Base-by-base conservation (phyloP, 1,284 basidiomycete genomes). In the Trichosporon asahii region DNA sequence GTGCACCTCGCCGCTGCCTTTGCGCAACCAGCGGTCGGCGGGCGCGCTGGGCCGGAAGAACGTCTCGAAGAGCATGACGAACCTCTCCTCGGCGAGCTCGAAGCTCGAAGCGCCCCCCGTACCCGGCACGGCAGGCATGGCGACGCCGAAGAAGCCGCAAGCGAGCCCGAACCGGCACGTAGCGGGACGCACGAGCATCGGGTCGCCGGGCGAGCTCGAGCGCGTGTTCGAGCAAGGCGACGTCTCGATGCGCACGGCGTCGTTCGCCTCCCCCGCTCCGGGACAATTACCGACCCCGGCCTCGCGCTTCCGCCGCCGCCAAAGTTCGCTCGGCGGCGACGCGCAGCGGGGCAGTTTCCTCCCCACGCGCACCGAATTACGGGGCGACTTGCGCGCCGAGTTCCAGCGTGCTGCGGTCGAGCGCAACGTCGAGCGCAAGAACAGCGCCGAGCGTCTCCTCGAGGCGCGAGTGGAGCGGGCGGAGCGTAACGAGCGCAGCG, bases 221-320 rank as follows among this genome's bases (percentile, higher is more conserved):
- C 70, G 68, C n/a, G 71, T 73, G 2, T 70, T 68, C 29, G 75
- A 74, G 55, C 73, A 74, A 27, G 78, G 78, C 67, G 81, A 83
- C 67, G 69, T 82, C 31, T 77, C 76, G 3, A 83, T 83, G 81
- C 77, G 76, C 18, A 77, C 71, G 29, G 76, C 77, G 6, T 74
- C 74, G 25, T 66, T 76, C 12, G 74, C 68, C 2, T 77, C 74
- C 2, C 78, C 76, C 2, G 72, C 73, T 2, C 71, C 77, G 15
- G 76, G 75, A 49, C 29, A 75, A 9, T 73, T 75, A 21, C 49
- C 37, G 11, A 64, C 72, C 4, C 72, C 72, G 29, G 29, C 18
- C 15, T 61, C 57, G 6, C 57, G 57, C 4, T 66, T 66, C 49
- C 21, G 31, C n/a, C 29, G 57, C 6, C 33, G 37, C 4, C 57